phyloP scores from a whole-genome alignment of 1,284 basidiomycete species.

The Puccinia novopanici region DNA sequence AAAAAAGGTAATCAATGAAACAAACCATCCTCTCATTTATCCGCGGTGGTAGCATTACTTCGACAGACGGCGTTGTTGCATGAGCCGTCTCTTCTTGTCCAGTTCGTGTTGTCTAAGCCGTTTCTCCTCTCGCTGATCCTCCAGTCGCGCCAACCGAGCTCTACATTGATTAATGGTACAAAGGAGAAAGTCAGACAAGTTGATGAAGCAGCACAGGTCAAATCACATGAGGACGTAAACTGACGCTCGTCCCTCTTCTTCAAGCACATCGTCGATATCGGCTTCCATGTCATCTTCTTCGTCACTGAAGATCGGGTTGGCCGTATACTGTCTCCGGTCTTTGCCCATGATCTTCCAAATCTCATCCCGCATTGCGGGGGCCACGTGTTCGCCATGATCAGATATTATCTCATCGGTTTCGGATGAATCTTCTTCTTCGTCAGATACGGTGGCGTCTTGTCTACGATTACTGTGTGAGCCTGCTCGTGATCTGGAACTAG shows the following conservation, averaged over 20 bases:
- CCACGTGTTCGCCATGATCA: conserved; percentile 28
- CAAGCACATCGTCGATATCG: conserved; percentile 29
- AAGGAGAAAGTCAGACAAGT: not conserved
- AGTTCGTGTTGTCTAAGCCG: conserved; percentile 36
- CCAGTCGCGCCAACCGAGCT: conserved; percentile 34
- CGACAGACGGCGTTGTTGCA: conserved; percentile 15
- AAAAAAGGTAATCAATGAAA: no score
- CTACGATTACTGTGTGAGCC: not conserved
- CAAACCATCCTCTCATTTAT: not conserved
- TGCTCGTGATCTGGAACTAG: not conserved
- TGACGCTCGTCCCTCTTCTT: conserved; percentile 49
- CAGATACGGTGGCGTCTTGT: not conserved
- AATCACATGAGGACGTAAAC: not conserved
- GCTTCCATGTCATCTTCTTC: conserved; percentile 50
- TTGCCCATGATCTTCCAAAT: conserved; percentile 51
- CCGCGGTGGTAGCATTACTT: not conserved
- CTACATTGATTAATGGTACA: not conserved
- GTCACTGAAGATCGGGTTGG: no score
- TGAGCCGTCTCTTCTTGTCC: conserved; percentile 43
- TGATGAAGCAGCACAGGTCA: no score
- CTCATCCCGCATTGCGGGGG: conserved; percentile 34
- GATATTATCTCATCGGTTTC: conserved; percentile 14
- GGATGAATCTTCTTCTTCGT: conserved; percentile 8
- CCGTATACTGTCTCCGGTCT: conserved; percentile 33
- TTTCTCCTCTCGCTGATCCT: conserved; percentile 47